These are phyloP conservation scores for Phaseolus coccineus DNA, from an alignment of 331 rosid genomes.

Conservation along the genomic window DNA sequence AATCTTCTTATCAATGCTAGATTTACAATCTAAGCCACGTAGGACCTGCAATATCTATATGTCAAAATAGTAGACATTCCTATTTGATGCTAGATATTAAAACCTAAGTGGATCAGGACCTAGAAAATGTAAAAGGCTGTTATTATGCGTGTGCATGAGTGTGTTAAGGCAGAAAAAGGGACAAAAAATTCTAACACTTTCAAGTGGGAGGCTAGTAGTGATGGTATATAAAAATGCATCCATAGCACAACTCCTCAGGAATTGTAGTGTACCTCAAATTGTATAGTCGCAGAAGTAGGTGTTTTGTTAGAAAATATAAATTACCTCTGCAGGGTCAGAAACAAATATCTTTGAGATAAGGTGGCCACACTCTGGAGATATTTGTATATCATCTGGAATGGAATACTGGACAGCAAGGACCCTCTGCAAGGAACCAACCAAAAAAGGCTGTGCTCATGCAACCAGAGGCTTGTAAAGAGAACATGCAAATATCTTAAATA, in stretches of 20 bases:
- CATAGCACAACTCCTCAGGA: neutral
- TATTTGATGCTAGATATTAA: neutral
- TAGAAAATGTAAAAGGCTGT: conserved; percentile 5
- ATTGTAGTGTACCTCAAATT: neutral
- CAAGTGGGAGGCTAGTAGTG: neutral
- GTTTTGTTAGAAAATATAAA: conserved; percentile 15
- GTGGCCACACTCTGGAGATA: conserved; percentile 75
- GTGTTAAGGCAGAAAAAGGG: neutral
- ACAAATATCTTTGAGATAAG: conserved; percentile 90
- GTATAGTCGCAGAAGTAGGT: neutral
- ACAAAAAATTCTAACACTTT: neutral
- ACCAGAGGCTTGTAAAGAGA: conserved; percentile 1
- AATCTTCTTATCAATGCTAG: neutral
- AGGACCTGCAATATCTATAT: neutral
- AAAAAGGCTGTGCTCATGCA: neutral
- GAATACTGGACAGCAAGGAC: conserved; percentile 83
- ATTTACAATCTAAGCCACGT: neutral
- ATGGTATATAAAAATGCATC: neutral
- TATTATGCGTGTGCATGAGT: neutral
- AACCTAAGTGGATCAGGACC: conserved; percentile 7
- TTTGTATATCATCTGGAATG: conserved; percentile 75
- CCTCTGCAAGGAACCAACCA: conserved; percentile 61
- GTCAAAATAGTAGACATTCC: neutral
- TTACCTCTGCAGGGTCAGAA: conserved; percentile 79
- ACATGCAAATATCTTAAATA: conserved; percentile 1